Percentiles rank a stretch among this genome's conserved stretches.
phyloP scores from a whole-genome alignment of 2,329 filamentous ascomycete species.

The Alternaria dauci region DNA sequence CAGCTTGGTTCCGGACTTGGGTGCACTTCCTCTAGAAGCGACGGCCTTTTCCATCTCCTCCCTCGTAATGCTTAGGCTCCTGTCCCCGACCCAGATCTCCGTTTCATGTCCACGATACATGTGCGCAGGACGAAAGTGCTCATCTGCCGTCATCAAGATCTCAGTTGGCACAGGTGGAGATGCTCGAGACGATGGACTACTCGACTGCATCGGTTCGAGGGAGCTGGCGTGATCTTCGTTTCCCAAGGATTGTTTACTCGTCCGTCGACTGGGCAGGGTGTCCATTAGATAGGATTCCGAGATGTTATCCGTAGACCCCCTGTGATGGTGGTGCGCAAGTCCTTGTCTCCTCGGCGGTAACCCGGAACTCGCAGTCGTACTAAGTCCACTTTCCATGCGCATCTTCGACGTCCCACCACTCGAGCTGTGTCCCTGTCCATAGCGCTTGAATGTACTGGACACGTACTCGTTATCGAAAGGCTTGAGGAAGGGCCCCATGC shows the following conservation, averaged over 20 bases:
- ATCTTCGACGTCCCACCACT: background rate
- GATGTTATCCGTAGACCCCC: slow-evolving; percentile 5
- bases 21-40: background rate
- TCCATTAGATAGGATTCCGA: slow-evolving; percentile 30
- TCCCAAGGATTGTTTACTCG: slow-evolving; percentile 13
- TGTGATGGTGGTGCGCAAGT: background rate
- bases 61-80: slow-evolving; percentile 20
- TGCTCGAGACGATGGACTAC: slow-evolving; percentile 9
- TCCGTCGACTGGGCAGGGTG: slow-evolving; percentile 8
- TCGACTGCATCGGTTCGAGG: background rate
- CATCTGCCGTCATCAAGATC: slow-evolving; percentile 23
- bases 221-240: background rate
- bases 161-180: slow-evolving; percentile 9
- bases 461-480: slow-evolving; percentile 41
- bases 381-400: background rate
- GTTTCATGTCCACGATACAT: slow-evolving; percentile 30
- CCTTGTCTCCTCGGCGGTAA: background rate
- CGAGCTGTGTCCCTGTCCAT: background rate
- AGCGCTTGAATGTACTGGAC: slow-evolving; percentile 27
- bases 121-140: slow-evolving; percentile 35
- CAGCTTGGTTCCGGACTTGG: slow-evolving; percentile 27
- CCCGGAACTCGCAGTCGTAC: background rate
- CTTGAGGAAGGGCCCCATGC: slow-evolving; percentile 45
- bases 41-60: slow-evolving; percentile 22
- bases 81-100: slow-evolving; percentile 35